phyloP scores from a whole-genome alignment of 2,329 filamentous ascomycete genomes.

The Pestalotiopsis sp. region DNA sequence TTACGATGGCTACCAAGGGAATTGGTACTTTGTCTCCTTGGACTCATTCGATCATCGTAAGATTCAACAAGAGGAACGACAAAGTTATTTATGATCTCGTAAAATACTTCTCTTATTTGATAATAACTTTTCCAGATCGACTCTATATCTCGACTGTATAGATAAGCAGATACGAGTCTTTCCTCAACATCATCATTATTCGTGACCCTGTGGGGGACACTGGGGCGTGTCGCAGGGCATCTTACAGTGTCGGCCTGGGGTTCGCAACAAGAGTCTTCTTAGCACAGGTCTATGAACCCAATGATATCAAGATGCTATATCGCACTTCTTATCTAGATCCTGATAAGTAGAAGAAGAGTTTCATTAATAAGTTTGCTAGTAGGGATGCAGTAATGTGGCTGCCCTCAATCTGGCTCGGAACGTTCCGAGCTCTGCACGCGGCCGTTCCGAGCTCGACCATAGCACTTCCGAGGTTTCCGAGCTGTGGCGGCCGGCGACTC shows the following conservation, averaged over 20 bases:
- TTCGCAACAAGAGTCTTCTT: background rate
- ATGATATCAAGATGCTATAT: background rate
- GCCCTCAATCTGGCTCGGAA: background rate
- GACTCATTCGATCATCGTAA: conserved; percentile 3
- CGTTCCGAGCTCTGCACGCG: background rate
- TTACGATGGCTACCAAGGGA: background rate
- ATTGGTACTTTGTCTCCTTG: background rate
- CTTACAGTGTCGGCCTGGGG: background rate
- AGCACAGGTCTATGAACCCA: background rate
- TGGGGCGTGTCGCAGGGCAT: background rate
- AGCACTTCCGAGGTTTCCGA: background rate
- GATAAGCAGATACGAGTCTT: conserved; percentile 1
- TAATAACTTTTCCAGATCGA: background rate
- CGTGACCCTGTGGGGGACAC: conserved; percentile 1
- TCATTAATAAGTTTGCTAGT: conserved; percentile 2
- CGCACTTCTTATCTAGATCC: background rate
- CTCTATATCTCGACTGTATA: background rate
- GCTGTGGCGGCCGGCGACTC: background rate
- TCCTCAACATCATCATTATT: background rate
- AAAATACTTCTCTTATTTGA: background rate
- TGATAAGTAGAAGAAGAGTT: background rate
- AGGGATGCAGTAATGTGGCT: background rate
- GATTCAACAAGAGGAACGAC: background rate
- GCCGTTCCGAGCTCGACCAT: background rate
- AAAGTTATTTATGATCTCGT: conserved; percentile 5